phyloP scores from a whole-genome alignment of 176 grass and related monocot species.

The Carex littledalei region DNA sequence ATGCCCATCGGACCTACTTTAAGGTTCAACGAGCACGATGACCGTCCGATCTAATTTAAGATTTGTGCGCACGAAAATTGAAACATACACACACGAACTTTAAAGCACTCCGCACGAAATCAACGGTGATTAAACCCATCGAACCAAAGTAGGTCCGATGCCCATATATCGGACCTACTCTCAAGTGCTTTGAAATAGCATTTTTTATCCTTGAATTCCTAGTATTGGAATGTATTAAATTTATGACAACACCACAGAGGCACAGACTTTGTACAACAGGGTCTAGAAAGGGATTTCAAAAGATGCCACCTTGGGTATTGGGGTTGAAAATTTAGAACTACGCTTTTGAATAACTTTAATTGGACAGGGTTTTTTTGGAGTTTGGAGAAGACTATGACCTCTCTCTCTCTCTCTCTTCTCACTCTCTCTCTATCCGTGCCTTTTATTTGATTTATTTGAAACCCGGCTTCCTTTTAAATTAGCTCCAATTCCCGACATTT shows the following conservation, averaged over 20 bases:
- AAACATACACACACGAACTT: too few species aligned
- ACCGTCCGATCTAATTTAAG: too few species aligned
- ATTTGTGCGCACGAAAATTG: too few species aligned
- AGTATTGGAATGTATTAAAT: background rate
- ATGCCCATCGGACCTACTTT: too few species aligned
- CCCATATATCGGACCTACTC: too few species aligned
- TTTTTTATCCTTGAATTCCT: background rate
- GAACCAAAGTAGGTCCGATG: too few species aligned
- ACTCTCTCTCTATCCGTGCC: background rate
- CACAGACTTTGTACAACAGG: background rate
- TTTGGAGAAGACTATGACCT: constrained; percentile 14
- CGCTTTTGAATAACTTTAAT: constrained; percentile 20
- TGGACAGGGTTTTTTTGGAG: background rate
- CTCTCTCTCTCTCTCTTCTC: background rate
- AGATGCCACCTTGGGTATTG: constrained; percentile 4
- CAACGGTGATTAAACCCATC: too few species aligned
- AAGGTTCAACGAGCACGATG: too few species aligned
- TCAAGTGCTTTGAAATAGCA: background rate
- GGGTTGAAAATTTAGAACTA: constrained; percentile 13
- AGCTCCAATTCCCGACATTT: too few species aligned
- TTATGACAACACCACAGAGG: background rate
- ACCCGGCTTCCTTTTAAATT: too few species aligned
- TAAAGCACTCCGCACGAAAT: too few species aligned
- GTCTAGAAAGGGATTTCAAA: background rate
- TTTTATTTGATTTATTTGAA: background rate